Evolutionary conservation across 768 basidiomycete genomes (phyloP), one percentile per base, ranked within the genome.

Genomic region (Boletus pseudo-olivaceus): DNA sequence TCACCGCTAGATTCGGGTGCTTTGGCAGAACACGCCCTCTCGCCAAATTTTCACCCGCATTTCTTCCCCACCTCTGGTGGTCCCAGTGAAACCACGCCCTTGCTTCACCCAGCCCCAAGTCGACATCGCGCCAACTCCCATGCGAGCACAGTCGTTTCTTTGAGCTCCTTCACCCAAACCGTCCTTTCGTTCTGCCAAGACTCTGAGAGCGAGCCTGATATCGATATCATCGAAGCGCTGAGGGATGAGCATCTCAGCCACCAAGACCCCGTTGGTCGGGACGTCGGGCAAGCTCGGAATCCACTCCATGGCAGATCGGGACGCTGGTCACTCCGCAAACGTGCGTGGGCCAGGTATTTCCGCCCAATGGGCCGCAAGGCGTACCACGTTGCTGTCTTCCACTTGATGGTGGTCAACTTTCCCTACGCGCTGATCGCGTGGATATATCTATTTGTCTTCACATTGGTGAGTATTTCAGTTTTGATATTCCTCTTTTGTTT

Each of bases 371-470:
- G 59, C 17, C 73, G 72, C 55, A 72, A 61, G 55, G 76, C 77
- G n/a, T 91, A 91, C 62, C 88, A 85, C 60, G 68, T 75, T 26
- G 73, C 88, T 0, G 68, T 88, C 27, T 78, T 89, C 51, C 90
- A 93, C 66, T 75, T 93, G 20, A 65, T 83, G 39, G 73, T 87
- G 26, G 44, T 92, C 61, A 92, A 93, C 69, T 89, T 93, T 62
- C 89, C 89, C 0, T 91, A 81, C 61, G 87, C 87, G 15, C 70
- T 92, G 54, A 65, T 75, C n/a, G 85, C 87, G n/a, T 91, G 86
- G 84, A 65, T 90, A 10, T 91, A 82, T 65, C 73, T 88, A 15
- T 90, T 92, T 61, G 82, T 89, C 11, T 87, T 91, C 62, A 92
- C 90, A 0, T 71, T 93, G 69, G 90, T 90, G 62, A 61, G 87